Base-by-base conservation (phyloP, 306 rosid species). In the Vigna unguiculata region DNA sequence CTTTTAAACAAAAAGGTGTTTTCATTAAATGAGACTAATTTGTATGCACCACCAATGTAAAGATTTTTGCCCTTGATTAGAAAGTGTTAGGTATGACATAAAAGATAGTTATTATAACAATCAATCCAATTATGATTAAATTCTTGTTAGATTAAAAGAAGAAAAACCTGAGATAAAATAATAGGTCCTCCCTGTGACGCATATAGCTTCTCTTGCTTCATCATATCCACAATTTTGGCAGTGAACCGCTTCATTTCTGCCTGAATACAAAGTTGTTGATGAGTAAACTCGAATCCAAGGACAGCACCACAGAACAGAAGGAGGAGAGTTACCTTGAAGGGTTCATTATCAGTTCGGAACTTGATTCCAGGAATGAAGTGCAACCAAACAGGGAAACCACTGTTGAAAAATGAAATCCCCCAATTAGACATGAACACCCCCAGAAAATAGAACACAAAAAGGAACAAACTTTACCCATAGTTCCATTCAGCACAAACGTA, bases 401-500 rank as follows among this genome's bases (percentile, higher is more conserved):
- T 96, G 87, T 75, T 74, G 72, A 81, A 77, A 74, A 78, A 58
- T 73, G 34, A 77, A 80, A 81, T 32, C 72, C 80, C 19, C 28
- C 36, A 6, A 76, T 72, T 57, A 81, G 75, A 79, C 28, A 36
- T 14, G 71, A 81, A 66, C n/a, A 59, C 24, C 64, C 15, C 40
- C 21, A 34, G 7, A 34, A 76, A 51, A 62, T 43, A 68, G n/a
- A 1, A 20, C 43, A 11, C n/a, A 58, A 9, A 9, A 69, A 67
- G n/a, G 17, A 69, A 15, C 25, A 16, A 76, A 45, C 14, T 46
- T 76, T 84, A 96, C 99, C 99, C 99, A 20, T 92, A 96, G 85
- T 96, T 96, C 99, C 99, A 96, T 81, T 96, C 99, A 32, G 99
- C 99, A 66, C 99, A 96, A 0, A 53, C 99, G 41, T 96, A 96